These are phyloP conservation scores for Sporothrix pallida DNA, from an alignment of 2,329 filamentous ascomycete genomes.

Conservation along the genomic window DNA sequence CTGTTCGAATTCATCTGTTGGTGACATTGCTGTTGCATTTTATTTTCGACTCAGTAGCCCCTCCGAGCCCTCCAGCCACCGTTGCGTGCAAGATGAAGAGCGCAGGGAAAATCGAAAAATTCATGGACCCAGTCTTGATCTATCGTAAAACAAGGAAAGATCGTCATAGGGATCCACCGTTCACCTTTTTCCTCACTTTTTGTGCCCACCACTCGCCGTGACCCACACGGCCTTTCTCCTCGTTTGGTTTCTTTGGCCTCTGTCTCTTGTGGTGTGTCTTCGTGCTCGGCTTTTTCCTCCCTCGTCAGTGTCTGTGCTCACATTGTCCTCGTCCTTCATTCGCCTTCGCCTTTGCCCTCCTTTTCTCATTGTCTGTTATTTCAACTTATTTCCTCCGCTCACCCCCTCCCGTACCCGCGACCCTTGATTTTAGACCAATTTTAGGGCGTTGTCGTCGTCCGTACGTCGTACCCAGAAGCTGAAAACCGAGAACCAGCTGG, in stretches of 20 bases:
- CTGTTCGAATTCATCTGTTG: no score
- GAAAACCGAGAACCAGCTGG: no score
- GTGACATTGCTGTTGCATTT: not conserved
- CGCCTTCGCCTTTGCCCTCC: not conserved
- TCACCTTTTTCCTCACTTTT: not conserved
- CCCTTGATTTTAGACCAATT: not conserved
- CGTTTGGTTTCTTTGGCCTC: not conserved
- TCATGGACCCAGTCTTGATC: not conserved
- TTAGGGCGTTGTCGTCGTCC: not conserved
- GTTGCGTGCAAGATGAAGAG: not conserved
- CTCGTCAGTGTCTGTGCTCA: not conserved
- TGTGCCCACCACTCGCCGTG: not conserved
- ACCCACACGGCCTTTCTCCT: not conserved
- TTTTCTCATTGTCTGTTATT: not conserved
- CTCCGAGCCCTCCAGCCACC: not conserved
- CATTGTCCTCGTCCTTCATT: not conserved
- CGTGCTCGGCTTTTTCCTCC: not conserved
- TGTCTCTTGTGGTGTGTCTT: not conserved
- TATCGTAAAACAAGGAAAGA: not conserved
- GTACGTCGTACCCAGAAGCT: not conserved
- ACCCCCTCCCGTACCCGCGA: slow-evolving; percentile 8
- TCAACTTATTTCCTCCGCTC: not conserved
- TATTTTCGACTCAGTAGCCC: not conserved
- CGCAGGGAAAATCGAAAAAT: not conserved
- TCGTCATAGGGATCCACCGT: slow-evolving; percentile 1